Conservation (phyloP, 1,284 basidiomycete species). For the Pulveroboletus sp. region DNA sequence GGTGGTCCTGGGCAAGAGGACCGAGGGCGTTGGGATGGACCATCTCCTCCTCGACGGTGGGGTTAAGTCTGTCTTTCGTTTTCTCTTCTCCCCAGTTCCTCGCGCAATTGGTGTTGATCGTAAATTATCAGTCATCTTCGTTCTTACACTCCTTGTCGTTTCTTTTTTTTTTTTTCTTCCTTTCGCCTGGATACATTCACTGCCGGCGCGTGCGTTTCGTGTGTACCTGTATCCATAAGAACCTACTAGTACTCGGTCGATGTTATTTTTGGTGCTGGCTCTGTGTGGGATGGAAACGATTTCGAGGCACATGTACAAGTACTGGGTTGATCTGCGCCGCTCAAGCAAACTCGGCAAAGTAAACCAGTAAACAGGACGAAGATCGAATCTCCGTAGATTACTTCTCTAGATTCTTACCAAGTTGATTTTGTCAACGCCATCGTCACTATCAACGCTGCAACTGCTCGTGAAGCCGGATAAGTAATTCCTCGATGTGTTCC, state of each 20-base stretch:
- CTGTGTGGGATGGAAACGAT: not conserved
- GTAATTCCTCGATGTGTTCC: slow-evolving; percentile 61
- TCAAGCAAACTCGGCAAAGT: not conserved
- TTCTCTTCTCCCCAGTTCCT: not conserved
- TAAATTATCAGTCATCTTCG: slow-evolving; percentile 31
- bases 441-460: slow-evolving; percentile 17
- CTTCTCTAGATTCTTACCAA: not conserved
- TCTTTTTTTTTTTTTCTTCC: not conserved
- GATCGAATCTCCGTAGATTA: not conserved
- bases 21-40: slow-evolving; percentile 34
- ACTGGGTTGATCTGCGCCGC: not conserved
- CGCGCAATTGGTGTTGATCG: not conserved
- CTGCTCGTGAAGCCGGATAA: slow-evolving; percentile 35
- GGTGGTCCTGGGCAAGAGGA: slow-evolving; percentile 21
- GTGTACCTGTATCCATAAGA: slow-evolving; percentile 22
- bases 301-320: not conserved
- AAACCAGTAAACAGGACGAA: not conserved
- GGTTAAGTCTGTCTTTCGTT: slow-evolving; percentile 2
- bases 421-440: too few species aligned
- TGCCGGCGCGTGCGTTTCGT: not conserved
- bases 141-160: slow-evolving; percentile 2
- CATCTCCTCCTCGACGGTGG: slow-evolving; percentile 35
- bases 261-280: not conserved
- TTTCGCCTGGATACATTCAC: slow-evolving; percentile 11
- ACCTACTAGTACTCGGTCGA: slow-evolving; percentile 8